Percentiles rank a stretch among this genome's conserved stretches.
These are phyloP conservation scores for Fagus sylvatica DNA, from an alignment of 306 rosid species.

Conservation along the genomic window DNA sequence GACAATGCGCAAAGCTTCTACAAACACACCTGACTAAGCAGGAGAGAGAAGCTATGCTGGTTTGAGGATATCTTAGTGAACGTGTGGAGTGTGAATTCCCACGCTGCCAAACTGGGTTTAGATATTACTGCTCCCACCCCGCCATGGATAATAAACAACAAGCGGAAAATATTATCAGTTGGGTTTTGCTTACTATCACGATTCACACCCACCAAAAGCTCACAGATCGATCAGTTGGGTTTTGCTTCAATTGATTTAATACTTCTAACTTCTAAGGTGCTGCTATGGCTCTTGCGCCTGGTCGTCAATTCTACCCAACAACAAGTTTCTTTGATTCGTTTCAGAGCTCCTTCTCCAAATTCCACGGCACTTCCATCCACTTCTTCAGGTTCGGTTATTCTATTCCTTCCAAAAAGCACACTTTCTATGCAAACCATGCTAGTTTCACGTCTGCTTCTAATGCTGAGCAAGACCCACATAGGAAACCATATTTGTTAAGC, in stretches of 20 bases:
- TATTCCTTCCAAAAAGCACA: slow-evolving; percentile 28
- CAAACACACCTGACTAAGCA: background rate
- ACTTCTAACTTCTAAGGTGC: background rate
- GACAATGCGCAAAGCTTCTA: background rate
- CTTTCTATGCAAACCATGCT: slow-evolving; percentile 23
- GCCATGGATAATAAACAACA: slow-evolving; percentile 24
- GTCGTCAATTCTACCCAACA: slow-evolving; percentile 68
- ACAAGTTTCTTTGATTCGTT: slow-evolving; percentile 62
- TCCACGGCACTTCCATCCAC: slow-evolving; percentile 38
- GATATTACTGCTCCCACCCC: slow-evolving; percentile 8
- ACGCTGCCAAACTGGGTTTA: slow-evolving; percentile 20
- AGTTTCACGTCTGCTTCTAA: slow-evolving; percentile 15
- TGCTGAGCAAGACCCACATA: slow-evolving; percentile 25
- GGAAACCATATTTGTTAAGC: slow-evolving; percentile 29
- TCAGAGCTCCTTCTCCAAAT: slow-evolving; percentile 49
- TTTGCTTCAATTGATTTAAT: background rate
- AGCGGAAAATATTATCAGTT: slow-evolving; percentile 5
- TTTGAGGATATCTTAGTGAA: background rate
- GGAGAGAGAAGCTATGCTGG: background rate
- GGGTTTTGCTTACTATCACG: too few species aligned
- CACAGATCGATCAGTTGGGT: background rate
- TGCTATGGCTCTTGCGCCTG: slow-evolving; percentile 65
- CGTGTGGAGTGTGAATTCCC: background rate
- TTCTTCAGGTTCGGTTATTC: slow-evolving; percentile 55
- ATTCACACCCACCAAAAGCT: background rate